These are phyloP conservation scores for Torulaspora pretoriensis DNA, from an alignment of 1,139 yeast genomes.

Conservation along the genomic window DNA sequence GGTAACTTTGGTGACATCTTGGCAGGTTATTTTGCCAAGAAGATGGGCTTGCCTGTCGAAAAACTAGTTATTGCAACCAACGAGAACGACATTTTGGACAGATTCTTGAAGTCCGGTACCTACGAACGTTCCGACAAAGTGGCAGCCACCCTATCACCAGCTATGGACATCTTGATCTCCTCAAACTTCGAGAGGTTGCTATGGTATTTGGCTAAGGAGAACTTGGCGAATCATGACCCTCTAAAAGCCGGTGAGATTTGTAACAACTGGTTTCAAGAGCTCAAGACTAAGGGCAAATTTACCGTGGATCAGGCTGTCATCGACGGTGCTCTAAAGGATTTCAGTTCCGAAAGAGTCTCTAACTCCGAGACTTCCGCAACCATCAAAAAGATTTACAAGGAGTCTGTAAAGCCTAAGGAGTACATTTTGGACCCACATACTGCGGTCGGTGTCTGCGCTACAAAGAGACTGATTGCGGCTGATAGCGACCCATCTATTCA, in stretches of 20 bases:
- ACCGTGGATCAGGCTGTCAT: constrained; percentile 63
- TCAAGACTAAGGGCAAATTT: constrained; percentile 74
- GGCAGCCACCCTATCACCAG: constrained; percentile 90
- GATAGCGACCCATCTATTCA: constrained; percentile 44
- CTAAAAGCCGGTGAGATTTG: constrained; percentile 71
- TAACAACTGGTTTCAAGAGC: constrained; percentile 70
- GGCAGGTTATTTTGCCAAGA: constrained; percentile 91
- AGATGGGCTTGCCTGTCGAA: constrained; percentile 92
- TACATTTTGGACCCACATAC: constrained; percentile 95
- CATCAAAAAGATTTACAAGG: constrained; percentile 61
- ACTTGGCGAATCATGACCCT: constrained; percentile 52
- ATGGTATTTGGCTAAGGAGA: constrained; percentile 86
- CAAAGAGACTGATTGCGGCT: constrained; percentile 55
- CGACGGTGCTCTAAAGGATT: constrained; percentile 59
- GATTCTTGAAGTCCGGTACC: constrained; percentile 82
- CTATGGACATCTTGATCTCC: constrained; percentile 95
- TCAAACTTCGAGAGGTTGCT: constrained; percentile 93
- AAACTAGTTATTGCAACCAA: constrained; percentile 90
- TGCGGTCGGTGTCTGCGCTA: constrained; percentile 85
- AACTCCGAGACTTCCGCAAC: constrained; percentile 74
- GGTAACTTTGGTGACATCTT: constrained; percentile 98
- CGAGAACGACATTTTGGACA: constrained; percentile 87
- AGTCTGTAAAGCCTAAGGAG: constrained; percentile 50
- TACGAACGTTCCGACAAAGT: constrained; percentile 76
- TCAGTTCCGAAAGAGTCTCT: constrained; percentile 75